A percentile compares a stretch with the other conserved stretches of the same genome.
Evolutionary conservation across 2,329 filamentous ascomycete species (phyloP).

Genomic region (Fusarium domesticum): DNA sequence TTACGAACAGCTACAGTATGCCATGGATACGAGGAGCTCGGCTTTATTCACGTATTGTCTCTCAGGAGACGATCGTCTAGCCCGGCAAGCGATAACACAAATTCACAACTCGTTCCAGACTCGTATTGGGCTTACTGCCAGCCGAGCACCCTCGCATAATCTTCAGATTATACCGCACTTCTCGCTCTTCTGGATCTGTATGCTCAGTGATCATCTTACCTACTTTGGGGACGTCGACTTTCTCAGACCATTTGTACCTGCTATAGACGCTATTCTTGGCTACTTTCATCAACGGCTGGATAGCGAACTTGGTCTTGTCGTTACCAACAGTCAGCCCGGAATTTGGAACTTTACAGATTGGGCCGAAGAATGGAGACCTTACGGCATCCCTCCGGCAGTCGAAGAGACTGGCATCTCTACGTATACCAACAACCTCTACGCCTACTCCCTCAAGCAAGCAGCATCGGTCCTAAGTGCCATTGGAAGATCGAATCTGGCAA

Average conservation of each 20-base stretch:
- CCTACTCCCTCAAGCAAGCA: constrained; percentile 33
- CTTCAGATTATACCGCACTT: constrained; percentile 36
- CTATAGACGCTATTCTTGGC: constrained; percentile 32
- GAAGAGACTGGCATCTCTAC: constrained; percentile 32
- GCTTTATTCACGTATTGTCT: constrained; percentile 30
- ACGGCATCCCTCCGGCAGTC: constrained; percentile 38
- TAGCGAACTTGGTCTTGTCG: too few species aligned
- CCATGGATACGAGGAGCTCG: constrained; percentile 29
- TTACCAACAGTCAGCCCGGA: constrained; percentile 15
- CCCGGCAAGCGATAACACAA: constrained; percentile 29
- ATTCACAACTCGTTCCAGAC: constrained; percentile 19
- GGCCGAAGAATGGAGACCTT: constrained; percentile 22
- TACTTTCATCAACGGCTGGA: too few species aligned
- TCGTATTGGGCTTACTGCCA: constrained; percentile 31
- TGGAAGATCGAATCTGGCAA: constrained; percentile 30
- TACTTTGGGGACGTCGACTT: constrained; percentile 33
- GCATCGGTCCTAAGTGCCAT: constrained; percentile 32
- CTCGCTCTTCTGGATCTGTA: constrained; percentile 36
- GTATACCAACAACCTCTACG: constrained; percentile 31
- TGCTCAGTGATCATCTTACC: constrained; percentile 34
- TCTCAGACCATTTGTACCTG: constrained; percentile 28
- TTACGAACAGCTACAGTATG: constrained; percentile 34
- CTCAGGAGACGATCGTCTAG: constrained; percentile 31
- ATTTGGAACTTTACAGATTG: constrained; percentile 37
- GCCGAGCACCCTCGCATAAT: constrained; percentile 34